These are phyloP conservation scores for Tricholomella constricta DNA, from an alignment of 768 basidiomycete species.

Conservation along the genomic window DNA sequence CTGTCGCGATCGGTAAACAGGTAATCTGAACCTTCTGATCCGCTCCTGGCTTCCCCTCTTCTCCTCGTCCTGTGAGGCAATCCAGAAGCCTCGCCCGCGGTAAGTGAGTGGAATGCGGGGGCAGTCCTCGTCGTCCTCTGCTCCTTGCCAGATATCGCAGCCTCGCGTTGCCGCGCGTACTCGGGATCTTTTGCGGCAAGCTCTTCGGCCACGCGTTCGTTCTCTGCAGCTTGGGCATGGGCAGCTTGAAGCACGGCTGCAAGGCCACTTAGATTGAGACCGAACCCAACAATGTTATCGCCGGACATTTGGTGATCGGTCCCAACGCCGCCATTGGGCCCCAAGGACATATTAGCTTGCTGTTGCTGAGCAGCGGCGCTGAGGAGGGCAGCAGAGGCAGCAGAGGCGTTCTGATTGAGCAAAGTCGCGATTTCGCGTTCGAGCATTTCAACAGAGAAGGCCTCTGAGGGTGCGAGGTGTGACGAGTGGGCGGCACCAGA, in stretches of 20 bases:
- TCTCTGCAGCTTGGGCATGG: slow-evolving; percentile 58
- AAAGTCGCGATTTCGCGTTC: slow-evolving; percentile 78
- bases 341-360: slow-evolving; percentile 47
- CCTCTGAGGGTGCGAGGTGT: slow-evolving; percentile 42
- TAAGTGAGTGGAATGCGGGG: slow-evolving; percentile 79
- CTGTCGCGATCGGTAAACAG: slow-evolving; percentile 53
- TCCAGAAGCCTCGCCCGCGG: slow-evolving; percentile 49
- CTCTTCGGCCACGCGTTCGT: slow-evolving; percentile 44
- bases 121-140: slow-evolving; percentile 65
- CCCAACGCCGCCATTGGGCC: slow-evolving; percentile 26
- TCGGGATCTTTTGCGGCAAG: slow-evolving; percentile 48
- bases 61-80: slow-evolving; percentile 32
- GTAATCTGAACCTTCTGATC: slow-evolving; percentile 55
- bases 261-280: slow-evolving; percentile 61
- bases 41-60: slow-evolving; percentile 38
- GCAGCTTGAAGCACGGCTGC: slow-evolving; percentile 83
- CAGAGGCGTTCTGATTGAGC: slow-evolving; percentile 74
- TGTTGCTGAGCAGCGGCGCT: slow-evolving; percentile 71
- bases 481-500: slow-evolving; percentile 34
- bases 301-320: slow-evolving; percentile 29
- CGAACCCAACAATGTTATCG: slow-evolving; percentile 44
- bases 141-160: slow-evolving; percentile 45
- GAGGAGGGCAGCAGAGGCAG: slow-evolving; percentile 63
- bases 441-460: slow-evolving; percentile 70
- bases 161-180: slow-evolving; percentile 45